Evolutionary conservation across 306 rosid species (phyloP), one percentile per base, ranked within the genome.

Genomic region (Quercus parvula): DNA sequence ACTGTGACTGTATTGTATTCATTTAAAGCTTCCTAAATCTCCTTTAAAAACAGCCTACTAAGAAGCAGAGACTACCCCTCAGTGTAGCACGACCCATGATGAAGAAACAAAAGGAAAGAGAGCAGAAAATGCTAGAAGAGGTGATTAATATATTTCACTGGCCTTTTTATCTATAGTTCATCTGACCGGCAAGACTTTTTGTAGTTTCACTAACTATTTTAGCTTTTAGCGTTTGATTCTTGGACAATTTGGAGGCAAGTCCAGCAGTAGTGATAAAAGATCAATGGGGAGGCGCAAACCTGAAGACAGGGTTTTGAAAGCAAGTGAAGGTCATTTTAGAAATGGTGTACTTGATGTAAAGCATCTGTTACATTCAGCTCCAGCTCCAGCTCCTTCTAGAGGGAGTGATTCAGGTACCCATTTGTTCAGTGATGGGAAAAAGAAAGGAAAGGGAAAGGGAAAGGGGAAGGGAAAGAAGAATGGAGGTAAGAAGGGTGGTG

Each of bases 41-140:
- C 62, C 56, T 49, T 28, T 82, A 77, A 85, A 85, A 78, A 28
- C 83, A 93, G 98, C 57, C 89, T 30, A 82, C 57, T 63, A 93
- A 91, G 91, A 84, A 83, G 73, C 92, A 88, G 79, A 88, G 86
- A 79, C 84, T 88, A 51, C 90, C 96, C 54, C 84, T 89, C 35
- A 88, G 93, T 80, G 91, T 93, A 62, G 97, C 98, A 27, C 87
- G 87, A 2, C 93, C 88, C 33, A 89, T 78, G 84, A 88, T 91
- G 92, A 93, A 93, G 81, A 91, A 91, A 58, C 94, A 86, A 75
- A 88, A 91, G 82, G 88, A 87, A 79, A 84, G 97, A 79, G 94
- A 93, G 79, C 83, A 91, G 81, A 85, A 89, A 85, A 84, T 87
- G 89, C 88, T 77, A 12, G 63, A 88, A 77, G 97, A 89, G 94